These are phyloP conservation scores for Evernia prunastri DNA, from an alignment of 495 filamentous ascomycete species.

Conservation along the genomic window DNA sequence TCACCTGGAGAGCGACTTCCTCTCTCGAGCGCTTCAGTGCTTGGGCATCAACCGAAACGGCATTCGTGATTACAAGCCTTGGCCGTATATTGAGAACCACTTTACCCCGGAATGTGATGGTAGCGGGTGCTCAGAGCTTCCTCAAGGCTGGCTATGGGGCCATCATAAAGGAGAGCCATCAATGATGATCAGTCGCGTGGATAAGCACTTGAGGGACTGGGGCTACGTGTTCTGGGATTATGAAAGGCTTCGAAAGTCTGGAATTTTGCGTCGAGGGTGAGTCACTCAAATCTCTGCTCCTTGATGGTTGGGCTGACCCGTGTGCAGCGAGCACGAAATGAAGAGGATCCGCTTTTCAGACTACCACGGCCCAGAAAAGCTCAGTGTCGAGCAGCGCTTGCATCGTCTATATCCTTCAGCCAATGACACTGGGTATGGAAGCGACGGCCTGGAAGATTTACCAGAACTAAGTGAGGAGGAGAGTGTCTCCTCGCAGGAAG, in stretches of 20 bases:
- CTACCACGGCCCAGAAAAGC: background rate
- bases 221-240: background rate
- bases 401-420: background rate
- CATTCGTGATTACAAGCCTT: background rate
- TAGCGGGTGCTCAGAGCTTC: too few relatives aligned
- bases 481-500: background rate
- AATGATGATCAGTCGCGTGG: too few relatives aligned
- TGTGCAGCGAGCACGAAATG: too few relatives aligned
- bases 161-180: too few relatives aligned
- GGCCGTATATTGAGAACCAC: too few relatives aligned
- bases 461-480: background rate
- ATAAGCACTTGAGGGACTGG: background rate
- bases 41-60: background rate
- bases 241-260: background rate
- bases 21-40: background rate
- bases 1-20: background rate
- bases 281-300: too few relatives aligned
- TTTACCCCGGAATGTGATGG: too few relatives aligned
- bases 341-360: too few relatives aligned
- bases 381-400: background rate
- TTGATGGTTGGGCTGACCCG: too few relatives aligned
- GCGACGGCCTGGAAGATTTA: background rate
- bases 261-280: background rate
- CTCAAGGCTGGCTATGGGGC: too few relatives aligned
- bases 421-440: too few relatives aligned